Percentiles rank a stretch among this genome's conserved stretches.
Conservation (phyloP, 2,329 filamentous ascomycete genomes). For the Cordyceps cateniannulata region DNA sequence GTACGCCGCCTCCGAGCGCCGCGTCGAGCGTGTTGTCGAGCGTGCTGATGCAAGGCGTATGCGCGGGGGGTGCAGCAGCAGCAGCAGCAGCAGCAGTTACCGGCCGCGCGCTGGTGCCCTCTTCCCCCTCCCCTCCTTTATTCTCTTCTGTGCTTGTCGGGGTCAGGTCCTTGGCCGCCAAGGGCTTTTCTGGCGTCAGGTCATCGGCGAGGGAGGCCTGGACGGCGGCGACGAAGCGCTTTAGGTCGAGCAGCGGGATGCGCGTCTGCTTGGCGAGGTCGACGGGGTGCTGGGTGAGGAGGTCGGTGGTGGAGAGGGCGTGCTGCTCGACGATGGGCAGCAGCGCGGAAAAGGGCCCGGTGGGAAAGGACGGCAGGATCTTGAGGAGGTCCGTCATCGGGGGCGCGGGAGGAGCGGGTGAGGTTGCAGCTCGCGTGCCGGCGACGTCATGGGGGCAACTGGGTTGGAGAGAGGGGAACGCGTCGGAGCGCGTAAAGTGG, state of each 20-base stretch:
- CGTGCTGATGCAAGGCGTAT: slow-evolving; percentile 61
- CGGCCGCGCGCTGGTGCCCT: background rate
- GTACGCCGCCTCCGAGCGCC: slow-evolving; percentile 70
- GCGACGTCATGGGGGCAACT: slow-evolving; percentile 3
- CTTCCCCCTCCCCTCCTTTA: background rate
- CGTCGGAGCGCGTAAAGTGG: slow-evolving; percentile 9
- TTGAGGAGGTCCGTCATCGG: slow-evolving; percentile 80
- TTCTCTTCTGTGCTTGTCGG: background rate
- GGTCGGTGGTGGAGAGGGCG: slow-evolving; percentile 70
- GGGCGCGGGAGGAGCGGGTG: slow-evolving; percentile 8
- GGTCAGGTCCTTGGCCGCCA: background rate
- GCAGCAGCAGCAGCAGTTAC: background rate
- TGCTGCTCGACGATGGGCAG: slow-evolving; percentile 74
- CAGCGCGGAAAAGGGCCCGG: slow-evolving; percentile 64
- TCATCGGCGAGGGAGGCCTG: slow-evolving; percentile 61
- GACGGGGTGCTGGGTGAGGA: slow-evolving; percentile 74
- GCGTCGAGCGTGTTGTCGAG: slow-evolving; percentile 68
- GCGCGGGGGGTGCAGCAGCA: background rate
- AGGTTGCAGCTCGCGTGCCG: slow-evolving; percentile 5
- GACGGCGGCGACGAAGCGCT: slow-evolving; percentile 62
- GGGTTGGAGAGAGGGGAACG: background rate
- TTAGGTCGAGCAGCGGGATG: slow-evolving; percentile 73
- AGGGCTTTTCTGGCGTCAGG: slow-evolving; percentile 27
- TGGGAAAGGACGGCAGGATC: slow-evolving; percentile 74
- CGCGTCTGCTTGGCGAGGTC: slow-evolving; percentile 83